Evolutionary conservation across 257 asterid genomes (phyloP).

Genomic region (Nicotiana otophora): DNA sequence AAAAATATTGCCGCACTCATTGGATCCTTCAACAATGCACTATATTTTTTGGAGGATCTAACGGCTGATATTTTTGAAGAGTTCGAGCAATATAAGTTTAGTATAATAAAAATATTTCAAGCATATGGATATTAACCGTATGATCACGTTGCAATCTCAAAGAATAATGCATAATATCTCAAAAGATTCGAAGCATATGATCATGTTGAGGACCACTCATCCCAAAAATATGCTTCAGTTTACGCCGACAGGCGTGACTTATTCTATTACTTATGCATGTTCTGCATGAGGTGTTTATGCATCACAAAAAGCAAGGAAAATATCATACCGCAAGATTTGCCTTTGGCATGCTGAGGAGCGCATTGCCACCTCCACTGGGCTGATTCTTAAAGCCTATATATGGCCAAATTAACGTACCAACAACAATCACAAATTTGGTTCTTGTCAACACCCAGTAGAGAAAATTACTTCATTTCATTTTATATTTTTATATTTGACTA

Average conservation of each 20-base stretch:
- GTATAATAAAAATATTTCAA: neutral
- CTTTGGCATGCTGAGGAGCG: slow-evolving; percentile 4
- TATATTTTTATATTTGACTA: neutral
- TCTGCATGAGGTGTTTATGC: slow-evolving; percentile 3
- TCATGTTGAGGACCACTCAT: neutral
- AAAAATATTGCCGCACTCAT: neutral
- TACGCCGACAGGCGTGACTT: slow-evolving; percentile 8
- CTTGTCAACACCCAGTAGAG: neutral
- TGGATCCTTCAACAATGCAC: neutral
- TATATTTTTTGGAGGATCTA: neutral
- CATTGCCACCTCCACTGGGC: neutral
- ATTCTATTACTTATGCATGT: slow-evolving; percentile 12
- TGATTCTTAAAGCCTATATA: neutral
- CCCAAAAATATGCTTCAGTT: slow-evolving; percentile 7
- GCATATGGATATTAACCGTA: neutral
- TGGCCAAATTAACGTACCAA: neutral
- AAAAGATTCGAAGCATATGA: neutral
- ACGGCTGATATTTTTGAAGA: no score
- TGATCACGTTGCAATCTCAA: neutral
- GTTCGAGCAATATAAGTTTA: neutral
- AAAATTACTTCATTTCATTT: neutral
- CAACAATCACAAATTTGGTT: neutral
- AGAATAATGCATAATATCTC: slow-evolving; percentile 5
- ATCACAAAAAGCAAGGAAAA: neutral
- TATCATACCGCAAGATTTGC: neutral